Evolutionary conservation across 2,329 filamentous ascomycete species (phyloP), one percentile per base, ranked within the genome.

Genomic region (Paramyrothecium roridum): DNA sequence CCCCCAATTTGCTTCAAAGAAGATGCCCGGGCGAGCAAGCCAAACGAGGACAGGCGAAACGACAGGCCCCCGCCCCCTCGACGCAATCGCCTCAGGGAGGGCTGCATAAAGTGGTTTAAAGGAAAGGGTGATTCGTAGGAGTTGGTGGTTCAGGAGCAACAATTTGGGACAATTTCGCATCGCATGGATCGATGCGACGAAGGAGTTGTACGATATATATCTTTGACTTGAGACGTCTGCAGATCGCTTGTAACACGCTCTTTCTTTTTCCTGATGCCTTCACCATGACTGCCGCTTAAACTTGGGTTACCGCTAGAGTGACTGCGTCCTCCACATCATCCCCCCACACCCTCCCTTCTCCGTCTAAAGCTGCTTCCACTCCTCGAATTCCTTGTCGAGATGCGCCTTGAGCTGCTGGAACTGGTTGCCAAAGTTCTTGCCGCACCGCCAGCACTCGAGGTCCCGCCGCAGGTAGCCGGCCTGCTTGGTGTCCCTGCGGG

Each of bases 401-500:
- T 99, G 93, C 56, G 76, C 78, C 71, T 95, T 95, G 53, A 96
- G 70, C 69, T 78, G 79, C 60, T 82, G 77, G 70, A 97, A 96
- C 67, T 80, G 82, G 61, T 90, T 90, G 20, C 81, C 83, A 72
- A 95, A 97, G 52, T 84, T 82, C 70, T 71, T 73, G 2, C 85
- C 85, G 74, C 95, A 98, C 52, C 90, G 81, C 93, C 95, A 98
- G 70, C 95, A 98, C 59, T 75, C 73, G 70, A 96, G 80, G 56
- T 91, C 86, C 57, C 74, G 71, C 37, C 80, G 74, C 59, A 92
- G 72, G 71, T 88, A 92, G 19, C 80, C 79, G 52, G 80, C 75
- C 54, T 80, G 74, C 56, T 71, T 73, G 1, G 84, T 80, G 54
- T 84, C 68, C 59, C 87, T 79, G 56, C 91, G 76, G 48, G 74